phyloP scores from a whole-genome alignment of 2,329 filamentous ascomycete genomes.

The Xylaria hypoxylon region DNA sequence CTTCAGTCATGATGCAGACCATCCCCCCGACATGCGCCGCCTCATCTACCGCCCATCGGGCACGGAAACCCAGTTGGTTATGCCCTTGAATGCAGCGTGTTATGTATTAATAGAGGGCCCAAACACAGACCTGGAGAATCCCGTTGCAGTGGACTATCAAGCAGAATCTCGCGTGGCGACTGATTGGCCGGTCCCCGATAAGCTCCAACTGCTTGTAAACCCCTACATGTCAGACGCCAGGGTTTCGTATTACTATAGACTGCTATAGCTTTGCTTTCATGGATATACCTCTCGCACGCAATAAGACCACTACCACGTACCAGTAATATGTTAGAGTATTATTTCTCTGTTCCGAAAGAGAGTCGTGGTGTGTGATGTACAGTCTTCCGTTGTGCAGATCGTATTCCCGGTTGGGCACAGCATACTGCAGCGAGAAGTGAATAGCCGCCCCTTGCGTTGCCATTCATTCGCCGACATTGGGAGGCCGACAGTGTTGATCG shows the following conservation, averaged over 20 bases:
- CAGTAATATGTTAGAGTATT: background rate
- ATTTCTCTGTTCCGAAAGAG: background rate
- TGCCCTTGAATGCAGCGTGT: background rate
- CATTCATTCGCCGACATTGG: too few species aligned
- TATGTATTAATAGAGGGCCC: slow-evolving; percentile 27
- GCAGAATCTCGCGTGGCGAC: slow-evolving; percentile 2
- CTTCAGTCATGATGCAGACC: background rate
- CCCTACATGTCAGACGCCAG: background rate
- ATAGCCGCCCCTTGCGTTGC: background rate
- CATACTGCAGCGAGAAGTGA: background rate
- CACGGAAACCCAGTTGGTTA: background rate
- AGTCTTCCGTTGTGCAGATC: background rate
- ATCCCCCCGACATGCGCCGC: slow-evolving; percentile 4
- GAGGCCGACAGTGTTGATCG: too few species aligned
- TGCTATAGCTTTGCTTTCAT: background rate
- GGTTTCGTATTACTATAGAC: background rate
- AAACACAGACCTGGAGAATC: slow-evolving; percentile 31
- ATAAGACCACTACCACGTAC: background rate
- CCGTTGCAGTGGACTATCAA: slow-evolving; percentile 26
- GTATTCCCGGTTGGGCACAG: background rate
- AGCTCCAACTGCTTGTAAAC: slow-evolving; percentile 2
- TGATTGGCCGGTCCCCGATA: slow-evolving; percentile 24
- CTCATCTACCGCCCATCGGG: slow-evolving; percentile 27
- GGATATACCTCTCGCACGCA: background rate
- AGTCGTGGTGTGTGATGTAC: background rate